Conservation (phyloP, 2,329 filamentous ascomycete genomes). For the Onygenales sp. region DNA sequence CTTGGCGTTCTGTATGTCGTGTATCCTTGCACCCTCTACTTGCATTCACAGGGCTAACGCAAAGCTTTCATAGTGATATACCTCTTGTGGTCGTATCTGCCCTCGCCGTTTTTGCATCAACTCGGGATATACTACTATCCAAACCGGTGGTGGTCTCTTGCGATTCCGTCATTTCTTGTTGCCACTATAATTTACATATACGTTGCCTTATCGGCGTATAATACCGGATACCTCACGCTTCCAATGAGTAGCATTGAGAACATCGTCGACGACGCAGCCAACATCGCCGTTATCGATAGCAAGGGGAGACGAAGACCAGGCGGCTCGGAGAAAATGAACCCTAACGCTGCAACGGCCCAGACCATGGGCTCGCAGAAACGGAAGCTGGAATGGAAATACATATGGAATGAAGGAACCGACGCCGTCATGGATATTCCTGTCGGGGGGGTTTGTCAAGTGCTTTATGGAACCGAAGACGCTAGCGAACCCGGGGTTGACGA, state of each 20-base stretch:
- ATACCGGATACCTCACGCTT: slow-evolving; percentile 78
- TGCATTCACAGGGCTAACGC: not conserved
- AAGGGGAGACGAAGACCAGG: slow-evolving; percentile 49
- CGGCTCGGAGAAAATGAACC: slow-evolving; percentile 33
- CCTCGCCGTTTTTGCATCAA: slow-evolving; percentile 81
- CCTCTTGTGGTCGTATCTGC: slow-evolving; percentile 78
- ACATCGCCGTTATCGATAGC: slow-evolving; percentile 71
- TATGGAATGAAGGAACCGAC: slow-evolving; percentile 92
- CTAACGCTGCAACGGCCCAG: slow-evolving; percentile 31
- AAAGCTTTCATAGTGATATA: slow-evolving; percentile 42
- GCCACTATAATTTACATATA: slow-evolving; percentile 88
- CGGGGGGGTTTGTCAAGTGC: slow-evolving; percentile 85
- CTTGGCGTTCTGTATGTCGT: slow-evolving; percentile 62
- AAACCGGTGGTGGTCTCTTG: slow-evolving; percentile 94
- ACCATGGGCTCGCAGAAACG: slow-evolving; percentile 34
- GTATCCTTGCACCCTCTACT: not conserved
- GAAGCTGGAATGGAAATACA: slow-evolving; percentile 60
- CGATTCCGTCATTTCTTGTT: slow-evolving; percentile 81
- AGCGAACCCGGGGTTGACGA: not conserved
- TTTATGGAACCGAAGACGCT: slow-evolving; percentile 54
- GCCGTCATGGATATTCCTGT: slow-evolving; percentile 95
- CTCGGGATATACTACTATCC: slow-evolving; percentile 96
- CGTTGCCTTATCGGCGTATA: slow-evolving; percentile 82
- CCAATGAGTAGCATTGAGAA: slow-evolving; percentile 74
- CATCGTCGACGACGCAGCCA: slow-evolving; percentile 80